Percentiles rank a stretch among this genome's conserved stretches.
Evolutionary conservation across 176 grass and related monocot genomes (phyloP).

Genomic region (Urochloa ruziziensis): DNA sequence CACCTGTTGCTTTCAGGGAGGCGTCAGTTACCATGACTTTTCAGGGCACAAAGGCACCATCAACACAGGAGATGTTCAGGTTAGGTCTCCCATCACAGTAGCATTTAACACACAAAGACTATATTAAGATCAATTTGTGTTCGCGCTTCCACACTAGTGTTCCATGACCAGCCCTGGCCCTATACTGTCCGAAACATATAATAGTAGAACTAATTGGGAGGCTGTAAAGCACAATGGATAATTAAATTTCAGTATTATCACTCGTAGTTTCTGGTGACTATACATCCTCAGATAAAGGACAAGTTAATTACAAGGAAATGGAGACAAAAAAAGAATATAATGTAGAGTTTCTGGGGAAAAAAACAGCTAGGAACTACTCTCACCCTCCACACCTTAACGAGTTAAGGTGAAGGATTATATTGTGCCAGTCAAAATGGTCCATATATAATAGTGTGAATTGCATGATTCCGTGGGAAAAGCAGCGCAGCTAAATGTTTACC

Average conservation of each 20-base stretch:
- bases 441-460: not conserved
- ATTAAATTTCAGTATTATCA: not conserved
- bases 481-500: not conserved
- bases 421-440: not conserved
- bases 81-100: constrained; percentile 38
- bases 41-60: constrained; percentile 89
- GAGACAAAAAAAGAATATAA: not conserved
- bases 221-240: too few species aligned
- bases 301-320: not conserved
- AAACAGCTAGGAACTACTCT: not conserved
- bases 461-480: not conserved
- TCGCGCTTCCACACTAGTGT: too few species aligned
- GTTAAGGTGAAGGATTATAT: not conserved
- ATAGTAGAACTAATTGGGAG: too few species aligned
- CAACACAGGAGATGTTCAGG: constrained; percentile 75
- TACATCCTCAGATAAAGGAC: not conserved
- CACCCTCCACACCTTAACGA: too few species aligned
- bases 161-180: too few species aligned
- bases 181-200: too few species aligned
- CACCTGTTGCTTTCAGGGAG: constrained; percentile 46
- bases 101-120: not conserved
- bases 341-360: not conserved
- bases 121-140: too few species aligned
- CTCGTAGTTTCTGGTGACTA: not conserved
- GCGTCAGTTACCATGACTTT: constrained; percentile 75